These are phyloP conservation scores for Leccinum boreale DNA, from an alignment of 768 basidiomycete species.

Conservation along the genomic window DNA sequence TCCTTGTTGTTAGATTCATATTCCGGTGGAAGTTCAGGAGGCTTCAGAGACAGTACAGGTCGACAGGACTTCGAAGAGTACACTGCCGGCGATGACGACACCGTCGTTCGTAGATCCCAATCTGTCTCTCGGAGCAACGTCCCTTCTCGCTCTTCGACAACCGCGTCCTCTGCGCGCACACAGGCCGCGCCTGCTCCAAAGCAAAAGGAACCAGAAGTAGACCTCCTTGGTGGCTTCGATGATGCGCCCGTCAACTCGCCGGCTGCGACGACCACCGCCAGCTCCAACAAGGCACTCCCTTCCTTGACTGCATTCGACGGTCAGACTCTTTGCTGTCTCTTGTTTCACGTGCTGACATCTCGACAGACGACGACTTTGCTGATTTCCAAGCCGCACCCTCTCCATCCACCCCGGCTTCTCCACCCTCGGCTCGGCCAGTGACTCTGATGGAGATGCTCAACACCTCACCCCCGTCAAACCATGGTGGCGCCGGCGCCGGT, in stretches of 20 bases:
- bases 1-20: constrained; percentile 32
- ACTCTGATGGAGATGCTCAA: constrained; percentile 51
- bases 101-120: constrained; percentile 36
- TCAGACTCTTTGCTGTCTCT: constrained; percentile 1
- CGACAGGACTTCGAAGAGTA: constrained; percentile 85
- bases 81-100: constrained; percentile 94
- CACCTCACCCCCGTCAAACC: constrained; percentile 27
- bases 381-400: constrained; percentile 79
- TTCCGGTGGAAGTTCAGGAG: constrained; percentile 45
- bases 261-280: constrained; percentile 7
- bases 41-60: constrained; percentile 58
- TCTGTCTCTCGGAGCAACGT: constrained; percentile 34
- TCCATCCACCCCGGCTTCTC: constrained; percentile 33
- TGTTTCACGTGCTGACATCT: constrained; percentile 7
- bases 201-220: constrained; percentile 51
- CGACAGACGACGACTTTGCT: constrained; percentile 75
- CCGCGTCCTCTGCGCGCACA: constrained; percentile 39
- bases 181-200: constrained; percentile 31
- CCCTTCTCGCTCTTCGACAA: constrained; percentile 29
- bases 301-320: constrained; percentile 29
- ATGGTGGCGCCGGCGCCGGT: background rate
- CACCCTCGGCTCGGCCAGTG: constrained; percentile 30
- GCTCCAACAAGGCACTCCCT: constrained; percentile 32
- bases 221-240: constrained; percentile 75
- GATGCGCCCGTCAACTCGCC: constrained; percentile 46